phyloP scores from a whole-genome alignment of 2,329 filamentous ascomycete species.

The Metarhizium brunneum region DNA sequence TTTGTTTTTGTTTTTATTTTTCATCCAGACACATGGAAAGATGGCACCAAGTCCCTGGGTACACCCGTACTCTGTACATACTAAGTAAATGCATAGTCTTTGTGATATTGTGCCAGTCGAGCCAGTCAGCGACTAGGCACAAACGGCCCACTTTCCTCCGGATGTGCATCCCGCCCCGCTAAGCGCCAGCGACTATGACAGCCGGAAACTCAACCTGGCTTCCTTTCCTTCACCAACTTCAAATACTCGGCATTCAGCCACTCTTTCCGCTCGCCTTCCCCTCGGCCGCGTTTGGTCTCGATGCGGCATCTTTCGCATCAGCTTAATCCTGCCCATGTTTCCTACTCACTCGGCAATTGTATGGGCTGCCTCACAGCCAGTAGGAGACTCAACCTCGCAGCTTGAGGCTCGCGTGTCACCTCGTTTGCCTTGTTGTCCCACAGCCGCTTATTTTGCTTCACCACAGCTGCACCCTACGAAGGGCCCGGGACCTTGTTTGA shows the following conservation, averaged over 20 bases:
- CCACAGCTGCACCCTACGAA: neutral
- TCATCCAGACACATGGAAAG: too few relatives aligned
- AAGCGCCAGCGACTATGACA: neutral
- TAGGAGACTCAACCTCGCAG: neutral
- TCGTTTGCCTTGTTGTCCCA: neutral
- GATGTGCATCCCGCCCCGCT: conserved; percentile 4
- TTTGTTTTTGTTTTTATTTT: too few relatives aligned
- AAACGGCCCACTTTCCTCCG: neutral
- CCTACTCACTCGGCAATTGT: neutral
- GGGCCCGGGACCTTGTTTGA: neutral
- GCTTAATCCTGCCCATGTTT: neutral
- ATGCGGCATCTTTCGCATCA: neutral
- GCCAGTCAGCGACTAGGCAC: neutral
- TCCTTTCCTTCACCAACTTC: neutral
- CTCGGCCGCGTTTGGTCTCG: neutral
- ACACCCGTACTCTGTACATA: too few relatives aligned
- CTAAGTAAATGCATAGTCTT: too few relatives aligned
- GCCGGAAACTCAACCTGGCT: neutral
- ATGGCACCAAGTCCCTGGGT: too few relatives aligned
- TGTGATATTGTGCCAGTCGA: neutral
- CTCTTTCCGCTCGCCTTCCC: neutral
- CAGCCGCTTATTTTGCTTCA: neutral
- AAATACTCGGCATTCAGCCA: neutral
- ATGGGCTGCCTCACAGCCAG: neutral
- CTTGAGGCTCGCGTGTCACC: neutral